Percentiles rank a stretch among this genome's conserved stretches.
Evolutionary conservation across 345 rosid genomes (phyloP).

Genomic region (Sisymbrium irio): DNA sequence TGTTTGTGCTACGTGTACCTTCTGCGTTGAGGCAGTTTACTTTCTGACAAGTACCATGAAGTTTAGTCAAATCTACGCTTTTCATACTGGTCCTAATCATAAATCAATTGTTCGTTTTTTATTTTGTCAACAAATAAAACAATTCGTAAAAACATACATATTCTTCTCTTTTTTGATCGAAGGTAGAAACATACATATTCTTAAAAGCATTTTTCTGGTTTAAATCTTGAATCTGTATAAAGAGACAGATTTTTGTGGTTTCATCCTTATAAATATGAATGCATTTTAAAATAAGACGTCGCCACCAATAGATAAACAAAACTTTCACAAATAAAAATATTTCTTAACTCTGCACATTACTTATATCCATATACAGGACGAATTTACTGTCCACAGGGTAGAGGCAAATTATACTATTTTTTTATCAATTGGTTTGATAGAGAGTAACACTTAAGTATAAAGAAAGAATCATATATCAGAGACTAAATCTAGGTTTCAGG

Average conservation of each 20-base stretch:
- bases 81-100: not conserved
- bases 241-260: not conserved
- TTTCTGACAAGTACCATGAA: constrained; percentile 1
- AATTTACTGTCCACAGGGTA: too few relatives aligned
- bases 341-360: not conserved
- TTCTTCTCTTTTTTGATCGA: too few relatives aligned
- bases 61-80: constrained; percentile 10
- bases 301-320: not conserved
- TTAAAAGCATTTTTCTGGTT: too few relatives aligned
- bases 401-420: too few relatives aligned
- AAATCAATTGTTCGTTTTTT: not conserved
- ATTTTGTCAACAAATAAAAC: not conserved
- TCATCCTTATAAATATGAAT: not conserved
- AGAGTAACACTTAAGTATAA: too few relatives aligned
- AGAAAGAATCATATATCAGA: too few relatives aligned
- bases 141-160: not conserved
- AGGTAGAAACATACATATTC: not conserved
- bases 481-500: too few relatives aligned
- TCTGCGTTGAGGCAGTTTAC: not conserved
- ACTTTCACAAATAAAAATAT: not conserved
- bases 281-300: not conserved
- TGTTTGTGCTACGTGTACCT: constrained; percentile 17
- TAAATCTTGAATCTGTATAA: not conserved
- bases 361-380: not conserved
- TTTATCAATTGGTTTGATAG: too few relatives aligned